These are phyloP conservation scores for Myxozyma melibiosi DNA, from an alignment of 805 yeast species.

Conservation along the genomic window DNA sequence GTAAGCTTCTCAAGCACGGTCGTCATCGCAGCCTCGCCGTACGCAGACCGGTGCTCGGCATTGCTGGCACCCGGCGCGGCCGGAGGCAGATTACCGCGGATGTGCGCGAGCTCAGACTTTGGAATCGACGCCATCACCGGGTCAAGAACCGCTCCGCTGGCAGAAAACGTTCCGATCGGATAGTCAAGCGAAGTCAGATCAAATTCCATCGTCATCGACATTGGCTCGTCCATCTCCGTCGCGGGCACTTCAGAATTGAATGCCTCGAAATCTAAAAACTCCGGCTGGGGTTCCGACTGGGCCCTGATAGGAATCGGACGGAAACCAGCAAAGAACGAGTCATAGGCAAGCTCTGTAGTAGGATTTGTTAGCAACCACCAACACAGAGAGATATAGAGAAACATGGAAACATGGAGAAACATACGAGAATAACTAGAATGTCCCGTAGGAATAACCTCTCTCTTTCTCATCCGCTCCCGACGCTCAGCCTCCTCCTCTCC, in stretches of 20 bases:
- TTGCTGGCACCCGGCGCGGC: conserved; percentile 23
- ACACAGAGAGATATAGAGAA: not conserved
- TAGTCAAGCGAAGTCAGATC: conserved; percentile 9
- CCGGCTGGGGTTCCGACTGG: not conserved
- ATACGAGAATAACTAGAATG: conserved; percentile 14
- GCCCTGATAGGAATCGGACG: conserved; percentile 27
- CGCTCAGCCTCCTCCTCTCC: not conserved
- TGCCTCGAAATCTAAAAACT: too few relatives aligned
- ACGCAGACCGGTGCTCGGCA: conserved; percentile 4
- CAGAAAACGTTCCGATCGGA: conserved; percentile 25
- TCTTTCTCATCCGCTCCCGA: not conserved
- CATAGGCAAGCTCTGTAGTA: conserved; percentile 28
- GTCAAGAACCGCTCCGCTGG: conserved; percentile 20
- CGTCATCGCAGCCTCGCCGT: conserved; percentile 18
- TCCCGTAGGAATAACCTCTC: not conserved
- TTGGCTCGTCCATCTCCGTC: too few relatives aligned
- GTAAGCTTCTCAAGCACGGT: conserved; percentile 21
- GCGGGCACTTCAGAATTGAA: too few relatives aligned
- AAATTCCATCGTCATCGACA: conserved; percentile 1
- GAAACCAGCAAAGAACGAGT: conserved; percentile 30
- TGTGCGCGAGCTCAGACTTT: conserved; percentile 9
- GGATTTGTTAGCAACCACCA: too few relatives aligned
- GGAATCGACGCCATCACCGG: conserved; percentile 24
- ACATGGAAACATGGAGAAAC: not conserved
- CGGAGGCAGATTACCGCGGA: conserved; percentile 27